phyloP scores from a whole-genome alignment of 345 rosid species.

The Clarkia xantiana region DNA sequence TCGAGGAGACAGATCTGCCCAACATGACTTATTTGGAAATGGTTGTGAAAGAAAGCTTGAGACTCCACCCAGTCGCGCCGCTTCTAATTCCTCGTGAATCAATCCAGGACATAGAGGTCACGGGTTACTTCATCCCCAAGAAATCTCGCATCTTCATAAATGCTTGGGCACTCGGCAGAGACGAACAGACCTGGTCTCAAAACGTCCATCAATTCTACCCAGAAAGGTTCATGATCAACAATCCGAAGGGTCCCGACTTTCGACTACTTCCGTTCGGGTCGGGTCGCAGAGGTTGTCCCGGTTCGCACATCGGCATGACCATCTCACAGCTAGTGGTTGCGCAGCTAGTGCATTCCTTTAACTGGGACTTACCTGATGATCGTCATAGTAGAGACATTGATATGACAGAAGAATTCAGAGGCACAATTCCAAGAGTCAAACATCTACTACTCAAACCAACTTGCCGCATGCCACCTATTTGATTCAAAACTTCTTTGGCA shows the following conservation, averaged over 20 bases:
- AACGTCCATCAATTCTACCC: slow-evolving; percentile 4
- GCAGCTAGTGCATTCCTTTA: slow-evolving; percentile 4
- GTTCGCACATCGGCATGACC: background rate
- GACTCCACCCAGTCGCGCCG: slow-evolving; percentile 4
- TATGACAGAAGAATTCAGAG: slow-evolving; percentile 1
- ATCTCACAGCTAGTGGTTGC: background rate
- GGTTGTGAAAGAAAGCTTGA: slow-evolving; percentile 8
- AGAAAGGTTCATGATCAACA: background rate
- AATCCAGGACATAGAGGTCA: background rate
- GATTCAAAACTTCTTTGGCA: too few species aligned
- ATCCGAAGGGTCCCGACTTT: background rate
- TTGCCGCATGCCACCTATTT: background rate
- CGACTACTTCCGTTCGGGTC: slow-evolving; percentile 4
- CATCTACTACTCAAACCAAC: background rate
- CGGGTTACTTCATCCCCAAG: slow-evolving; percentile 1
- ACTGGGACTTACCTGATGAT: background rate
- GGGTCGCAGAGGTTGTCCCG: background rate
- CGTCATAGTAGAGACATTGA: background rate
- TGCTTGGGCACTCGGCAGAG: slow-evolving; percentile 4
- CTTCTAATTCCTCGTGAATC: slow-evolving; percentile 3
- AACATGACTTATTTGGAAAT: slow-evolving; percentile 12
- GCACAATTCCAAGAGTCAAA: background rate
- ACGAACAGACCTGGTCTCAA: background rate
- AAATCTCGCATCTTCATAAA: slow-evolving; percentile 1
- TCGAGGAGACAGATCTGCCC: slow-evolving; percentile 5